Base-by-base conservation (phyloP, 116 monocot species). In the Phalaenopsis hybrid region DNA sequence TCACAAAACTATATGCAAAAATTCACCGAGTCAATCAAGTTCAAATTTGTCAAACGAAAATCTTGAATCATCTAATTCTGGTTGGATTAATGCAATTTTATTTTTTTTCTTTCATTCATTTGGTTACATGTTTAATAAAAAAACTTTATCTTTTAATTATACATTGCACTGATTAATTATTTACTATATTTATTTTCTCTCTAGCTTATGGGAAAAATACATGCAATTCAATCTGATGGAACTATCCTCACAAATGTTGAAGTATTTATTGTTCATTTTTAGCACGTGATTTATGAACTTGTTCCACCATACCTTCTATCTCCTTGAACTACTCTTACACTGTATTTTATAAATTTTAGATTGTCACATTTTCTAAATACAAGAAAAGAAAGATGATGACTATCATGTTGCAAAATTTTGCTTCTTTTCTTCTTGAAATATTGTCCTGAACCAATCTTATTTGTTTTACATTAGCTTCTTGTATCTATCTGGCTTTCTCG, bases 201-300 rank as follows among this genome's bases (percentile, higher is more conserved):
- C 59, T 83, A 96, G 96, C 94, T 80, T 57, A 96, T 94, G 96
- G 96, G 96, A 52, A 94, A 91, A 79, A 96, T 94, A 57, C 96
- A 96, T 90, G 94, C 92, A 59, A 89, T 94, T 55, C 88, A 84
- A 21, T 89, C 94, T 16, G 96, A 96, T 88, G 96, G 96, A 79
- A 92, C 92, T 57, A 84, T 94, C 31, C 79, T 91, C 31, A 88
- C 46, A 81, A 89, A 96, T 91, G 88, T 96, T 79, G 92, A 96
- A 61, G 96, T 92, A 89, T 82, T 86, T 58, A 43, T 12, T 57
- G 49, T 16, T 68, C 75, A 28, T 86, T 55, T 12, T 52, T 57
- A 55, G 52, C 44, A 20, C 31, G 33, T 25, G 55, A 23, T 46
- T 76, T 4, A 72, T 72, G 41, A 41, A 37, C 70, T 70, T 33